These are phyloP conservation scores for Volutella citrinella DNA, from an alignment of 2,329 filamentous ascomycete species.

Conservation along the genomic window DNA sequence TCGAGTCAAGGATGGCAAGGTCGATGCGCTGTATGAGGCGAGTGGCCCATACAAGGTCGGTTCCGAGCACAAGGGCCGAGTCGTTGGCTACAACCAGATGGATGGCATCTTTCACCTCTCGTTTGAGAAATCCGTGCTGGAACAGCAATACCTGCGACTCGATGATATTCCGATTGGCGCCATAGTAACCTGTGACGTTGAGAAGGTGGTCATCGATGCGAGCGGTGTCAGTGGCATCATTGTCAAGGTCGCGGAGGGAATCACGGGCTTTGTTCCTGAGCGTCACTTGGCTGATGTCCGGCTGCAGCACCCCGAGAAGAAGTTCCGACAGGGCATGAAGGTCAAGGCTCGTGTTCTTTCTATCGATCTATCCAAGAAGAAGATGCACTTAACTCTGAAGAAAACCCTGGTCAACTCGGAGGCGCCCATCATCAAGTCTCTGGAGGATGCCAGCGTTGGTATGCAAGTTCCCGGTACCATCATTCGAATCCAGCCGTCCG, in stretches of 20 bases:
- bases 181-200: constrained; percentile 76
- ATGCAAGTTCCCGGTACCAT: constrained; percentile 84
- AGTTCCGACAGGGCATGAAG: constrained; percentile 82
- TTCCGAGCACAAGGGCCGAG: constrained; percentile 74
- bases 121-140: constrained; percentile 75
- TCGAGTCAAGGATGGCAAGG: constrained; percentile 81
- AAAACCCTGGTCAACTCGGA: constrained; percentile 93
- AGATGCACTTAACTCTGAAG: constrained; percentile 86
- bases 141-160: constrained; percentile 86
- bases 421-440: constrained; percentile 71
- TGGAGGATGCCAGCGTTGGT: constrained; percentile 69
- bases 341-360: constrained; percentile 86
- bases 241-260: constrained; percentile 79
- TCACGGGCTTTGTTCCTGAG: constrained; percentile 84
- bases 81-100: constrained; percentile 82
- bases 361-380: constrained; percentile 69
- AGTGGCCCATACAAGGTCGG: constrained; percentile 76
- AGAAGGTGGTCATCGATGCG: constrained; percentile 77
- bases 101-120: constrained; percentile 86
- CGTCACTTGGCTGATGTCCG: constrained; percentile 85
- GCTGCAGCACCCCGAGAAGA: constrained; percentile 91
- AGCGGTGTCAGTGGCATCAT: constrained; percentile 79
- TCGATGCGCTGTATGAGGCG: constrained; percentile 75
- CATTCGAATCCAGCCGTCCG: constrained; percentile 72
- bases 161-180: constrained; percentile 84